Conservation (phyloP, 768 basidiomycete species). For the Suillus hirtellus region DNA sequence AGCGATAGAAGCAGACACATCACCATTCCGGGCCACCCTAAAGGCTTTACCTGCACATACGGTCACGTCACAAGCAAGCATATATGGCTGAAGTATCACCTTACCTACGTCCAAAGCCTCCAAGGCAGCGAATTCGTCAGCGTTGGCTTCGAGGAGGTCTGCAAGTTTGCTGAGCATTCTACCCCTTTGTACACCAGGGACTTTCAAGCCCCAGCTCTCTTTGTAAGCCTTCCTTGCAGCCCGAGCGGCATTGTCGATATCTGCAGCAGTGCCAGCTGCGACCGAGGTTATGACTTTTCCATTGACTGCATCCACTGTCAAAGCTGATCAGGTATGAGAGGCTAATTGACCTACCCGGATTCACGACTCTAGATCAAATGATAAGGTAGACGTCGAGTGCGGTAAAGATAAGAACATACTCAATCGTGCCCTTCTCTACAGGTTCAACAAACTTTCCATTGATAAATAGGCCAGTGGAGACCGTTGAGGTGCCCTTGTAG, state of each 20-base stretch:
- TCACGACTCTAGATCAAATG: constrained; percentile 17
- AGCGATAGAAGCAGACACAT: constrained; percentile 20
- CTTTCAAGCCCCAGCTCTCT: constrained; percentile 52
- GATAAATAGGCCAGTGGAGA: constrained; percentile 45
- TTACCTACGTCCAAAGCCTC: constrained; percentile 51
- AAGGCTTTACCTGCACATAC: constrained; percentile 40
- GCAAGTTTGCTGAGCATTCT: constrained; percentile 49
- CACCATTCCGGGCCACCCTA: constrained; percentile 23
- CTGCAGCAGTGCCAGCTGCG: constrained; percentile 37
- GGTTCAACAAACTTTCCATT: constrained; percentile 30
- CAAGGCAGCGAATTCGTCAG: constrained; percentile 48
- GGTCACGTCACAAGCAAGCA: not conserved
- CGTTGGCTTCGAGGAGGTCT: constrained; percentile 49
- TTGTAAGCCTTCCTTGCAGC: constrained; percentile 42
- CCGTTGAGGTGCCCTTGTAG: constrained; percentile 26
- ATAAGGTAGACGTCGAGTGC: not conserved
- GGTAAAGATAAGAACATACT: not conserved
- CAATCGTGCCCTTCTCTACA: constrained; percentile 10
- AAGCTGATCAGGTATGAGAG: not conserved
- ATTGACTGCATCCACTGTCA: constrained; percentile 28
- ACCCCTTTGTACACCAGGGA: constrained; percentile 40
- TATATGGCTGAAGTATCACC: constrained; percentile 13
- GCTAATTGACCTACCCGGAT: constrained; percentile 14
- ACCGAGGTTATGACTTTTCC: constrained; percentile 40
- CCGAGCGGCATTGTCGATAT: constrained; percentile 48